Base-by-base conservation (phyloP, 257 asterid species). In the Solanum peruvianum region DNA sequence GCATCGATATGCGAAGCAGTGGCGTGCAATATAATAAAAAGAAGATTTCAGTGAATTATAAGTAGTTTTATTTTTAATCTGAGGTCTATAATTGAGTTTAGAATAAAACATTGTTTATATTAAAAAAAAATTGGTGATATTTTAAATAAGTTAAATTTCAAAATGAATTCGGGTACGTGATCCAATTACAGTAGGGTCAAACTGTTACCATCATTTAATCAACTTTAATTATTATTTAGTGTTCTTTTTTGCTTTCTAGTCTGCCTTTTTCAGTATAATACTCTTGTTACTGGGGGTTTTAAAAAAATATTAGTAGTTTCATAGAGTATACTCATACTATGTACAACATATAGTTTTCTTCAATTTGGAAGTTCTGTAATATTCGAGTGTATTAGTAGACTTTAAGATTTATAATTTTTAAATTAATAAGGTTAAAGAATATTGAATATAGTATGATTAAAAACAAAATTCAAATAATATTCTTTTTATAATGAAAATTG, bases 181-280 rank as follows among this genome's bases (percentile, higher is more conserved):
- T 29, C 90, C 89, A 88, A 84, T 86, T 86, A 84, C 73, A 86
- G 89, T 92, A 91, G 91, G 96, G 92, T 91, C 93, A 66, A 90
- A 14, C 83, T 89, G 16, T 47, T 16, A 16, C 85, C 85, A 47
- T 47, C 37, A 20, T 45, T 80, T 47, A 18, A 80, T 80, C 85
- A 2, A 80, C 85, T 80, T 80, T 47, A 47, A 80, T 80, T 47
- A 47, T 80, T 80, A 80, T 80, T 80, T 27, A 13, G 27, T 10
- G 5, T 37, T 77, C 4, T 4, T 45, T 45, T 33, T 60, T 45
- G 18, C 66, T 78, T 45, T 77, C 16, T 14, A 14, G 41, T 45
- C 64, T 20, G 16, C 41, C 12, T 7, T 27, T 45, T 45, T 15
- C 20, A 42, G 16, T 42, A 42, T 39, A 76, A n/a, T 64, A 25